Conservation (phyloP, 2,329 filamentous ascomycete genomes). For the Hortaea sp. region DNA sequence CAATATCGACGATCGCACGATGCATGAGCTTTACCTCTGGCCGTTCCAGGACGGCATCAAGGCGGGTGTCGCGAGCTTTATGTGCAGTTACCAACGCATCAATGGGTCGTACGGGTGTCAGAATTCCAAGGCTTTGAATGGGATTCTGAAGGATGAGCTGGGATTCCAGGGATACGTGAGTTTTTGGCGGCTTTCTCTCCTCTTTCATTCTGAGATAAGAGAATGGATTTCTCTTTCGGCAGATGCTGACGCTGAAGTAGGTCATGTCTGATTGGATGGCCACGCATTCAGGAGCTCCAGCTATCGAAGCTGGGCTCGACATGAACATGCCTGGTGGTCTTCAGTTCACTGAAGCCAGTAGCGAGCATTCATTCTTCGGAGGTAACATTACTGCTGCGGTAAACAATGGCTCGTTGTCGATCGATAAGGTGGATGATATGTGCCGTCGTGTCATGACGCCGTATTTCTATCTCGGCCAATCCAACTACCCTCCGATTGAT, state of each 20-base stretch:
- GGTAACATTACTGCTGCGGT: slow-evolving; percentile 41
- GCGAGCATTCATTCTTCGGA: slow-evolving; percentile 13
- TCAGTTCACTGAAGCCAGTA: slow-evolving; percentile 4
- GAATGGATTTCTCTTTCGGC: background rate
- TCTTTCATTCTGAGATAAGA: no score
- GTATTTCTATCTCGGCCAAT: slow-evolving; percentile 50
- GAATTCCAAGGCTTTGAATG: slow-evolving; percentile 58
- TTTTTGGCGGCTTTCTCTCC: background rate
- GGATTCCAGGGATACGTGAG: slow-evolving; percentile 54
- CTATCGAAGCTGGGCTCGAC: slow-evolving; percentile 31
- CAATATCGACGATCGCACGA: slow-evolving; percentile 44
- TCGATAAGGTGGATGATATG: slow-evolving; percentile 51
- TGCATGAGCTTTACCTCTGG: slow-evolving; percentile 48
- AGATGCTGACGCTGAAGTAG: slow-evolving; percentile 2
- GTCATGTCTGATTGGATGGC: slow-evolving; percentile 56
- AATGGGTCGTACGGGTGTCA: slow-evolving; percentile 53
- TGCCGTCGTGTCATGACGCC: slow-evolving; percentile 38
- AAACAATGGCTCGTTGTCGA: slow-evolving; percentile 42
- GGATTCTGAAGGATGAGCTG: slow-evolving; percentile 61
- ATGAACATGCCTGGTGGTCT: slow-evolving; percentile 51
- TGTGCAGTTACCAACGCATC: slow-evolving; percentile 46
- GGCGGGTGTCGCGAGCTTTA: slow-evolving; percentile 14
- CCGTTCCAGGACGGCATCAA: slow-evolving; percentile 24
- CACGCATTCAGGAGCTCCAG: slow-evolving; percentile 26
- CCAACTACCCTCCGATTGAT: slow-evolving; percentile 30